A percentile compares a stretch with the other conserved stretches of the same genome.
phyloP scores from a whole-genome alignment of 176 grass and related monocot species.

The Eleusine coracana region DNA sequence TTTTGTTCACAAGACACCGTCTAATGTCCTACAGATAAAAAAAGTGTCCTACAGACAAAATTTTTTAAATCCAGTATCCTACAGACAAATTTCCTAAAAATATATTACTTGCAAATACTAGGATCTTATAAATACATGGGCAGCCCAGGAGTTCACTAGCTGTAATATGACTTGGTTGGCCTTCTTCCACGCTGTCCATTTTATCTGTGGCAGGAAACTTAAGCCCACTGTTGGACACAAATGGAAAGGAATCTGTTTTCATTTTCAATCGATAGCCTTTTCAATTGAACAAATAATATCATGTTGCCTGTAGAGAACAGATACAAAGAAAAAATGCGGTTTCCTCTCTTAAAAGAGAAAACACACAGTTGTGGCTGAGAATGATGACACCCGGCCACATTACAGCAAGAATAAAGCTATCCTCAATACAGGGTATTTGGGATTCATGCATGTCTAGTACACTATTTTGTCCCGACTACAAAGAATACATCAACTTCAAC shows the following conservation, averaged over 20 bases:
- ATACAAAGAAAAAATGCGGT: background rate
- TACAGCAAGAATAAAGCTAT: slow-evolving; percentile 47
- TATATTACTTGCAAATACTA: background rate
- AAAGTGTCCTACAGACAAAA: too few species aligned
- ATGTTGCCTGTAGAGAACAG: background rate
- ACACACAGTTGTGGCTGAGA: slow-evolving; percentile 41
- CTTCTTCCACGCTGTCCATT: slow-evolving; percentile 43
- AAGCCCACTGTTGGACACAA: background rate
- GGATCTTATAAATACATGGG: background rate
- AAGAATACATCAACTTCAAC: slow-evolving; percentile 27
- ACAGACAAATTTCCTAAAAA: background rate
- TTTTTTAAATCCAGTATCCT: too few species aligned
- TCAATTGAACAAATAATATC: background rate
- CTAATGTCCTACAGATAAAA: too few species aligned
- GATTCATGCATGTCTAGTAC: slow-evolving; percentile 17
- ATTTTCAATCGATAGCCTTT: background rate
- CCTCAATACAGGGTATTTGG: slow-evolving; percentile 17
- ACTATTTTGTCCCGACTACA: slow-evolving; percentile 37
- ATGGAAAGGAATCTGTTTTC: background rate
- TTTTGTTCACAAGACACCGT: too few species aligned
- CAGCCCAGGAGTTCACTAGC: background rate
- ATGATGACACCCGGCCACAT: slow-evolving; percentile 43
- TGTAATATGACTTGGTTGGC: slow-evolving; percentile 3
- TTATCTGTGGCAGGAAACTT: slow-evolving; percentile 24
- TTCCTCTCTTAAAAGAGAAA: background rate